Base-by-base conservation (phyloP, 1,284 basidiomycete genomes). In the Schizophyllum commune region DNA sequence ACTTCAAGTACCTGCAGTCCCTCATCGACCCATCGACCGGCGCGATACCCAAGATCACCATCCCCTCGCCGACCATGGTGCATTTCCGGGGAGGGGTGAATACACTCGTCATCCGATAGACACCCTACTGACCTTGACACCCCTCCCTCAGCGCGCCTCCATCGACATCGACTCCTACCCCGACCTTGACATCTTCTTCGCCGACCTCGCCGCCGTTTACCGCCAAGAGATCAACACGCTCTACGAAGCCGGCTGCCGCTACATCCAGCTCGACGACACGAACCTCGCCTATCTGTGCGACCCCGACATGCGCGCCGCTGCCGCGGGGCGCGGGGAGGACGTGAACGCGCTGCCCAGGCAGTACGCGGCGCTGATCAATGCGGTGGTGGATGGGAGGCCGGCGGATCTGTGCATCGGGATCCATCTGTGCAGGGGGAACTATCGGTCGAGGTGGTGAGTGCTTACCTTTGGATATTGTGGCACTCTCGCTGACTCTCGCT, bases 41-140 rank as follows among this genome's bases (percentile, higher is more conserved):
- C 32, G 65, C 64, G 47, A 57, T 66, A 20, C 63, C 62, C 15
- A 66, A 66, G 27, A 63, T 66, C 9, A 63, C 65, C 27, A 66
- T 66, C 59, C 65, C 65, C 8, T 66, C 65, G 5, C 65, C 65
- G 13, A 66, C 65, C 11, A 66, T 66, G 65, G 65, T 66, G 32
- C 60, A 57, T 27, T 55, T 55, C 53, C 53, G 53, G 2, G 53
- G 53, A 2, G 53, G 53, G 27, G 39, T 47, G 39, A 47, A 8
- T 47, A 47, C 13, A 47, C 17, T 13, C 17, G 39, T 13, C 17
- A 2, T 4, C 13, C 39, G 3, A 3, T 4, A 2, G 13, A 13
- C 13, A 47, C 2, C 17, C 2, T 47, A 47, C n/a, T 57, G 19
- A 17, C 21, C 20, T 32, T 47, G 19, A 9, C 21, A 63, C 60